Conservation (phyloP, 2,329 filamentous ascomycete species). For the Cercospora sesami region DNA sequence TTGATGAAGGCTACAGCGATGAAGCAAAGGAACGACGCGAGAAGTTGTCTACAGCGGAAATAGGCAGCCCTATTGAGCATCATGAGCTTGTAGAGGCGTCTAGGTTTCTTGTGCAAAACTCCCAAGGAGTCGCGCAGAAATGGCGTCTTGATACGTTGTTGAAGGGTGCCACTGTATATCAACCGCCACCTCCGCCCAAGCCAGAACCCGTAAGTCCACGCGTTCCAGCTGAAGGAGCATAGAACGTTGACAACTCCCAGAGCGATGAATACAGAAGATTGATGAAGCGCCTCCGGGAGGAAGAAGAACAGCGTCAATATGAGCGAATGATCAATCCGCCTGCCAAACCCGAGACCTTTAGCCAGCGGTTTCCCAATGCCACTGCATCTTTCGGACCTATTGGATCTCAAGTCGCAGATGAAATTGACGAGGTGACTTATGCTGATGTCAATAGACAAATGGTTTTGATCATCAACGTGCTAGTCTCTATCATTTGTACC, state of each 20-base stretch:
- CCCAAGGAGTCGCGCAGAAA: slow-evolving; percentile 14
- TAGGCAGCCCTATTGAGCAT: slow-evolving; percentile 72
- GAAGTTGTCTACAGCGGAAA: slow-evolving; percentile 30
- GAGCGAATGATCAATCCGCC: slow-evolving; percentile 72
- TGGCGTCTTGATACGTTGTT: slow-evolving; percentile 69
- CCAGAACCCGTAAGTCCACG: slow-evolving; percentile 65
- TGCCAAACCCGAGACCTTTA: slow-evolving; percentile 58
- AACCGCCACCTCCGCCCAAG: slow-evolving; percentile 77
- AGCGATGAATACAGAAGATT: slow-evolving; percentile 80
- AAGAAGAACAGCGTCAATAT: slow-evolving; percentile 81
- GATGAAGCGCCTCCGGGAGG: slow-evolving; percentile 79
- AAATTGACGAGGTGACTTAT: slow-evolving; percentile 65
- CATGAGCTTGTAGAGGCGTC: slow-evolving; percentile 66
- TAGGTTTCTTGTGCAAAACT: slow-evolving; percentile 49
- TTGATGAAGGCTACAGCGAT: slow-evolving; percentile 13
- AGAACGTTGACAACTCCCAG: slow-evolving; percentile 45
- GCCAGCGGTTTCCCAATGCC: slow-evolving; percentile 58
- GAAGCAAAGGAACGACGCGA: slow-evolving; percentile 17
- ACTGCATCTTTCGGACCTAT: slow-evolving; percentile 48
- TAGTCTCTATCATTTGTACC: slow-evolving; percentile 80
- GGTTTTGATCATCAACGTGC: slow-evolving; percentile 82
- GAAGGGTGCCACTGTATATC: slow-evolving; percentile 69
- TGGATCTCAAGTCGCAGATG: slow-evolving; percentile 46
- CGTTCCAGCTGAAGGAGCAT: background rate
- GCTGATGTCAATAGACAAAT: slow-evolving; percentile 78